Evolutionary conservation across 2,329 filamentous ascomycete genomes (phyloP), one percentile per base, ranked within the genome.

Genomic region (Xylariaceae sp.): DNA sequence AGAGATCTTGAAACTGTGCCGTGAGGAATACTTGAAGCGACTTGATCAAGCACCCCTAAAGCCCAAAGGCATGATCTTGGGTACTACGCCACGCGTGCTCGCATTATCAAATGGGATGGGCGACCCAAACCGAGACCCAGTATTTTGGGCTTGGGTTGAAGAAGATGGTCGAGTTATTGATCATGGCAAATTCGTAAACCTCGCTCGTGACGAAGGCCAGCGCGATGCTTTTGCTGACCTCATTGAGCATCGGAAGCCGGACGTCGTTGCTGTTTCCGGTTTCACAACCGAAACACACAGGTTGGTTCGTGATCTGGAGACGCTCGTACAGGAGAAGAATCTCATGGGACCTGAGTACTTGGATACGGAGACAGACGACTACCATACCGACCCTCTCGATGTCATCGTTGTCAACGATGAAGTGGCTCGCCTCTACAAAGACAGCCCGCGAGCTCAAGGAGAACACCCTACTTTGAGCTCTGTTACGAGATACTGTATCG

Each of bases 41-140:
- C 85, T 99, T 21, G 95, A 99, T 69, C 95, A 99, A 75, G 93
- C 95, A 7, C 95, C 95, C 0, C 96, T 93, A 77, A 96, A 97
- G 74, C 93, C 95, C 4, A 93, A 94, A 75, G 93, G 92, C 8
- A 92, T 97, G 85, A 84, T 92, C 17, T 80, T 96, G 34, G 95
- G 95, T 23, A 96, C 93, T 0, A 84, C 89, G 6, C 93, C 95
- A 41, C 89, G 94, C 28, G 92, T 97, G 4, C 82, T 99, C 44
- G 86, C 93, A 4, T 76, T 99, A 19, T 94, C 93, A 3, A 96
- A 93, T 66, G 95, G 95, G 51, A 87, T 88, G 73, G 91, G 90
- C 12, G 86, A 90, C 65, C 78, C 83, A 14, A 77, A 75, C 52
- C 86, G 92, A 34, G 94, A 97, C 64, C 89, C 92, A 2, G 85